Conservation (phyloP, 306 rosid species). For the Dalbergia cultrata region DNA sequence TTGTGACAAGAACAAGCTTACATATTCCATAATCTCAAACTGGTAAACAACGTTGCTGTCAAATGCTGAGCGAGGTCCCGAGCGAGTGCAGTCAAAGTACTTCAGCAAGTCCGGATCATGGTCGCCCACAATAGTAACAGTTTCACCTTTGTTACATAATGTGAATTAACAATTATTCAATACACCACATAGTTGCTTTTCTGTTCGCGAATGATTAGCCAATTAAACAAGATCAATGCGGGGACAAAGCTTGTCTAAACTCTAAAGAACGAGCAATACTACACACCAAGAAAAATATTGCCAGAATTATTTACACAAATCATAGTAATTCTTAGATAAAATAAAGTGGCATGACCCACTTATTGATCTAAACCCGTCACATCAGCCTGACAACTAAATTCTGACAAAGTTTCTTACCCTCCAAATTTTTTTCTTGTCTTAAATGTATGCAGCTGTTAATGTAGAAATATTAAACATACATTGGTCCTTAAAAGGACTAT, state of each 20-base stretch:
- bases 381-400: no score
- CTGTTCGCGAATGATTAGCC: neutral
- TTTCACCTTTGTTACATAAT: constrained; percentile 70
- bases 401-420: no score
- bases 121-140: constrained; percentile 87
- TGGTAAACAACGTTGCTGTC: constrained; percentile 70
- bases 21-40: constrained; percentile 98
- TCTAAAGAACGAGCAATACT: neutral
- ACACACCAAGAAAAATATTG: constrained; percentile 21
- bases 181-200: neutral
- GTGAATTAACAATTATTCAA: constrained; percentile 13
- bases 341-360: no score
- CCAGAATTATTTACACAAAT: no score
- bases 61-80: constrained; percentile 65
- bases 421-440: neutral
- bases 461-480: neutral
- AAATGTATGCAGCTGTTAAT: neutral
- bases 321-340: no score
- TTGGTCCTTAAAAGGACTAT: no score
- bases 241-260: neutral
- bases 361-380: no score
- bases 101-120: constrained; percentile 79
- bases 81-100: constrained; percentile 78
- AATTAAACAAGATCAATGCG: neutral
- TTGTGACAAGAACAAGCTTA: constrained; percentile 53